Conservation (phyloP, 768 basidiomycete species). For the Boletus sensibilis region DNA sequence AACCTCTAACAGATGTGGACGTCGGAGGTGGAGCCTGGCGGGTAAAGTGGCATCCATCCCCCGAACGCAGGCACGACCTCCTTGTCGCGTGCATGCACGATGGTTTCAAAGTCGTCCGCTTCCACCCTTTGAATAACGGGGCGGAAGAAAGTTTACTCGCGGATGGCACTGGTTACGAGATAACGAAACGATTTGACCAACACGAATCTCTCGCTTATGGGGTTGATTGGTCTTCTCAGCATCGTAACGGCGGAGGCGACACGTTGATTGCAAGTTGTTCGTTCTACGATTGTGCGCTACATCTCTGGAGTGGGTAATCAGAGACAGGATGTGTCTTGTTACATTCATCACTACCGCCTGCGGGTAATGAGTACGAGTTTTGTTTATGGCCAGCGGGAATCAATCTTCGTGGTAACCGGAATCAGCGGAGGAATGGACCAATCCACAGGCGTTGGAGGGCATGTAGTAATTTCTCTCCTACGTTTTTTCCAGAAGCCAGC, state of each 20-base stretch:
- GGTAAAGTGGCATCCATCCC: constrained; percentile 89
- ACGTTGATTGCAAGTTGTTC: constrained; percentile 84
- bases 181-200: constrained; percentile 62
- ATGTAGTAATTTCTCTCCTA: constrained; percentile 15
- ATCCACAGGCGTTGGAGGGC: constrained; percentile 8
- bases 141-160: neutral
- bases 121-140: constrained; percentile 10
- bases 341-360: neutral
- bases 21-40: constrained; percentile 96
- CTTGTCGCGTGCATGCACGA: constrained; percentile 98
- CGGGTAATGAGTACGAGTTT: neutral
- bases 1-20: constrained; percentile 56
- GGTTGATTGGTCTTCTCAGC: constrained; percentile 76
- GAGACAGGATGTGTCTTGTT: neutral
- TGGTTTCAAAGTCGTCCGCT: constrained; percentile 78
- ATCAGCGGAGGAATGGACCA: neutral
- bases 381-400: neutral
- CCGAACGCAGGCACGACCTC: constrained; percentile 64
- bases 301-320: constrained; percentile 71
- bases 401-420: neutral
- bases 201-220: constrained; percentile 91
- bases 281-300: constrained; percentile 89
- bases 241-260: constrained; percentile 25
- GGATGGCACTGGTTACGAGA: constrained; percentile 31
- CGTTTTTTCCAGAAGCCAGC: constrained; percentile 50